Percentiles rank a stretch among this genome's conserved stretches.
Evolutionary conservation across 2,329 filamentous ascomycete genomes (phyloP).

Genomic region (Neopestalotiopsis sp.): DNA sequence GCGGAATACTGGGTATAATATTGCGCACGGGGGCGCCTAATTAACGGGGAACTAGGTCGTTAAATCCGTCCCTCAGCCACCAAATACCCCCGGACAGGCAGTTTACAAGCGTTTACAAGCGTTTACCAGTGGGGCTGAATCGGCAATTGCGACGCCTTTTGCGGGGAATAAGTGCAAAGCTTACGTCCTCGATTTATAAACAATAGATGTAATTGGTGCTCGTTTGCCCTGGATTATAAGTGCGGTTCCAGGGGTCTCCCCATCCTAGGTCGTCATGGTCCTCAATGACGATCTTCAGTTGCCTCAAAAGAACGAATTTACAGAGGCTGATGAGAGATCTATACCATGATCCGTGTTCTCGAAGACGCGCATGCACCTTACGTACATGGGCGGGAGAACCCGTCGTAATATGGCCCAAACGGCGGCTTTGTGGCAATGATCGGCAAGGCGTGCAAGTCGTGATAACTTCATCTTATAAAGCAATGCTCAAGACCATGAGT

Average conservation of each 20-base stretch:
- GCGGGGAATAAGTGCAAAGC: background rate
- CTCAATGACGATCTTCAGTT: background rate
- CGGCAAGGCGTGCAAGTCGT: background rate
- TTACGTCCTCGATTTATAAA: constrained; percentile 3
- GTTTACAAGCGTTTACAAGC: background rate
- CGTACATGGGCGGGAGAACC: background rate
- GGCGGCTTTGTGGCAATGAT: background rate
- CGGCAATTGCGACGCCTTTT: background rate
- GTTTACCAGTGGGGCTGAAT: background rate
- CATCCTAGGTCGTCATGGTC: background rate
- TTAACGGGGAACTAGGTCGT: background rate
- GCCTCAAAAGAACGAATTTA: background rate
- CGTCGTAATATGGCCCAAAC: background rate
- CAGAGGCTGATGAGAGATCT: background rate
- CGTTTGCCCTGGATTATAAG: background rate
- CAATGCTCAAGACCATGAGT: background rate
- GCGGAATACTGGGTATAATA: background rate
- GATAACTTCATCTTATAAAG: background rate
- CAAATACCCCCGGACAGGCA: background rate
- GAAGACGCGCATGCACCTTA: background rate
- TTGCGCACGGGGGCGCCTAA: background rate
- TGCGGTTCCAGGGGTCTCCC: background rate
- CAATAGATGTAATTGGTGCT: background rate
- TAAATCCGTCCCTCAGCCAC: background rate
- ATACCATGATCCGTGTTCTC: background rate